A percentile compares a stretch with the other conserved stretches of the same genome.
Conservation (phyloP, 352 stramenopile species). For the Globisporangium ultimum region DNA sequence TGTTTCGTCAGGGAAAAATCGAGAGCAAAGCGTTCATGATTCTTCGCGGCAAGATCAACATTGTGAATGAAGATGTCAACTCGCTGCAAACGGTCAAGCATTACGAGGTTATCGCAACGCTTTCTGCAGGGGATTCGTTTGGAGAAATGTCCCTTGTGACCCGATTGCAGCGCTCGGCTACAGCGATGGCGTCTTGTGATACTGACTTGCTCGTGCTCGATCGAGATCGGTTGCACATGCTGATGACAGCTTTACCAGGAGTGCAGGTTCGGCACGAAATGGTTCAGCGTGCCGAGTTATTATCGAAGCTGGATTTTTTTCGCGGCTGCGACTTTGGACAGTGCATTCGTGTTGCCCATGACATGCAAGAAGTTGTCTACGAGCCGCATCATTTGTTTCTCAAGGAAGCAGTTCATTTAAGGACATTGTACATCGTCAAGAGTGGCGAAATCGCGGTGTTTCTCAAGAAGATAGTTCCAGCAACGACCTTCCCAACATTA, state of each 20-base stretch:
- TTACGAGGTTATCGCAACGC: constrained; percentile 62
- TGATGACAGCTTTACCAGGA: constrained; percentile 40
- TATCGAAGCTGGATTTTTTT: constrained; percentile 57
- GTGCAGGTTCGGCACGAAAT: constrained; percentile 70
- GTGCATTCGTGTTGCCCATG: constrained; percentile 73
- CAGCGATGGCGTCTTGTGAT: constrained; percentile 57
- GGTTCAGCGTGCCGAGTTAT: constrained; percentile 66
- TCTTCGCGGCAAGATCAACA: constrained; percentile 66
- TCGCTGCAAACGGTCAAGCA: constrained; percentile 30
- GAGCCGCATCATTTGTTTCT: constrained; percentile 64
- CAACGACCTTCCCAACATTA: not conserved
- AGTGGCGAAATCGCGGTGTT: constrained; percentile 69
- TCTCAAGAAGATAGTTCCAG: constrained; percentile 25
- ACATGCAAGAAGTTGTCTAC: constrained; percentile 52
- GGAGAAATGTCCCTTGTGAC: constrained; percentile 73
- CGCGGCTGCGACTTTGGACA: constrained; percentile 54
- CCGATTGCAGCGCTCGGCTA: constrained; percentile 61
- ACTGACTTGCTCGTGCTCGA: constrained; percentile 75
- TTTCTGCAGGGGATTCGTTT: constrained; percentile 65
- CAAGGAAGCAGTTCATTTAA: constrained; percentile 37
- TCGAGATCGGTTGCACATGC: constrained; percentile 38
- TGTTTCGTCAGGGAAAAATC: constrained; percentile 72
- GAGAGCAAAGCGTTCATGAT: constrained; percentile 81
- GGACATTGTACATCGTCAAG: constrained; percentile 68
- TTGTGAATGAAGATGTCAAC: constrained; percentile 72